Evolutionary conservation across 1,284 basidiomycete species (phyloP).

Genomic region (Singerocomus inundabilis): DNA sequence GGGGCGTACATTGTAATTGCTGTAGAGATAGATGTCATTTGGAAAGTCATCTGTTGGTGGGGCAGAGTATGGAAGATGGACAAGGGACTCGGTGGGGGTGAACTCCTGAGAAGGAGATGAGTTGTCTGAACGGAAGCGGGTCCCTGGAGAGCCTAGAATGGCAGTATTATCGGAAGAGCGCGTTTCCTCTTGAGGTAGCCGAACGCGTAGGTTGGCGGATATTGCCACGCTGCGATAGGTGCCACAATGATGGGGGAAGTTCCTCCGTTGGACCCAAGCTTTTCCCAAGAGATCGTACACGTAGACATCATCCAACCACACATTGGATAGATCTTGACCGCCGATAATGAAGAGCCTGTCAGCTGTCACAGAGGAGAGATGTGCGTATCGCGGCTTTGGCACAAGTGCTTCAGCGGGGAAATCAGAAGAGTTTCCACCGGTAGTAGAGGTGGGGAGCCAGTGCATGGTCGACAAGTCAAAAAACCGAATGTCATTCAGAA

Average conservation of each 20-base stretch:
- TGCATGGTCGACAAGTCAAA: constrained; percentile 69
- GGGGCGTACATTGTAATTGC: constrained; percentile 81
- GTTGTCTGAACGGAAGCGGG: constrained; percentile 54
- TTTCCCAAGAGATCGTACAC: constrained; percentile 75
- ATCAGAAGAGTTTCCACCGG: constrained; percentile 30
- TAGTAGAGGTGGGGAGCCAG: constrained; percentile 63
- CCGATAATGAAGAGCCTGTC: constrained; percentile 90
- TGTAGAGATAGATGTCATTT: constrained; percentile 78
- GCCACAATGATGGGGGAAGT: constrained; percentile 87
- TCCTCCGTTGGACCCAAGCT: constrained; percentile 76
- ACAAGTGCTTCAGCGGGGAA: constrained; percentile 43
- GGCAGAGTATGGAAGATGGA: constrained; percentile 74
- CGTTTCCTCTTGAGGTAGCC: constrained; percentile 63
- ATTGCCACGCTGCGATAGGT: constrained; percentile 91
- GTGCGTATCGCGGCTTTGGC: constrained; percentile 86
- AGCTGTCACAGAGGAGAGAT: constrained; percentile 81
- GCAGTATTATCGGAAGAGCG: constrained; percentile 40
- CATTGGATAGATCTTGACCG: constrained; percentile 88
- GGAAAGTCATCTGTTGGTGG: constrained; percentile 70
- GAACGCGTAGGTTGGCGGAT: constrained; percentile 63
- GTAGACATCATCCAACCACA: constrained; percentile 90
- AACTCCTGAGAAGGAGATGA: constrained; percentile 39
- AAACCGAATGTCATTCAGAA: constrained; percentile 83
- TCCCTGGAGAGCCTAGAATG: constrained; percentile 52
- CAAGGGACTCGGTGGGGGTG: constrained; percentile 59